These are phyloP conservation scores for Nasturtium officinale DNA, from an alignment of 345 rosid genomes.

Conservation along the genomic window DNA sequence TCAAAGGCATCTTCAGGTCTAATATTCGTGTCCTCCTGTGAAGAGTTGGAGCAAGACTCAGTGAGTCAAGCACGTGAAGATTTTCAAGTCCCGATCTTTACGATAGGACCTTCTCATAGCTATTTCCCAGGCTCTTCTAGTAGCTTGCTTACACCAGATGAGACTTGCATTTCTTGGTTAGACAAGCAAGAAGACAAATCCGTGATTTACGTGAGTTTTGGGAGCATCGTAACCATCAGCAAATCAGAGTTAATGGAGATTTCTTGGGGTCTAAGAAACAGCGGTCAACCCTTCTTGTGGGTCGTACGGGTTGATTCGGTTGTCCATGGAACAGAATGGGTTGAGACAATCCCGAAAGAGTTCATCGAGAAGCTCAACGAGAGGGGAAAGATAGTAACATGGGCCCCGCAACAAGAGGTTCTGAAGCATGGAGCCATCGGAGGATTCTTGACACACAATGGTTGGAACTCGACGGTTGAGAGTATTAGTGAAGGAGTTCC, in stretches of 20 bases:
- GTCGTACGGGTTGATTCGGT: slow-evolving; percentile 39
- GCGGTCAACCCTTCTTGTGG: slow-evolving; percentile 54
- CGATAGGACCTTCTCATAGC: slow-evolving; percentile 62
- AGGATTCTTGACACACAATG: slow-evolving; percentile 39
- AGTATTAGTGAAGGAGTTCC: slow-evolving; percentile 39
- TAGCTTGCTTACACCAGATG: slow-evolving; percentile 43
- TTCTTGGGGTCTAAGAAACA: slow-evolving; percentile 51
- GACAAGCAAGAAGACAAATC: slow-evolving; percentile 51
- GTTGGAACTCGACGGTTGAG: slow-evolving; percentile 43
- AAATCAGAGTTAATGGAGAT: slow-evolving; percentile 48
- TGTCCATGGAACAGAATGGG: slow-evolving; percentile 2
- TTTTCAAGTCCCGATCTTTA: slow-evolving; percentile 47
- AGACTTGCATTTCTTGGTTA: slow-evolving; percentile 53
- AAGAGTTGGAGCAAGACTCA: slow-evolving; percentile 60
- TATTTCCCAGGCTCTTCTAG: slow-evolving; percentile 34
- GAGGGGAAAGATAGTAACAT: slow-evolving; percentile 46
- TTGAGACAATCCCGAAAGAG: slow-evolving; percentile 10
- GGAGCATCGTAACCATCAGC: slow-evolving; percentile 39
- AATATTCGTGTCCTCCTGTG: slow-evolving; percentile 58
- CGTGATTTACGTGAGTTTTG: slow-evolving; percentile 55
- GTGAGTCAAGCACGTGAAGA: slow-evolving; percentile 47
- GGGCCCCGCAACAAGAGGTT: slow-evolving; percentile 38
- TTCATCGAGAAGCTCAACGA: slow-evolving; percentile 26
- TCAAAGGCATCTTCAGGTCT: slow-evolving; percentile 48
- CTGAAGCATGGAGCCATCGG: slow-evolving; percentile 37